phyloP scores from a whole-genome alignment of 441 rosid species.

The Adansonia gregorii region DNA sequence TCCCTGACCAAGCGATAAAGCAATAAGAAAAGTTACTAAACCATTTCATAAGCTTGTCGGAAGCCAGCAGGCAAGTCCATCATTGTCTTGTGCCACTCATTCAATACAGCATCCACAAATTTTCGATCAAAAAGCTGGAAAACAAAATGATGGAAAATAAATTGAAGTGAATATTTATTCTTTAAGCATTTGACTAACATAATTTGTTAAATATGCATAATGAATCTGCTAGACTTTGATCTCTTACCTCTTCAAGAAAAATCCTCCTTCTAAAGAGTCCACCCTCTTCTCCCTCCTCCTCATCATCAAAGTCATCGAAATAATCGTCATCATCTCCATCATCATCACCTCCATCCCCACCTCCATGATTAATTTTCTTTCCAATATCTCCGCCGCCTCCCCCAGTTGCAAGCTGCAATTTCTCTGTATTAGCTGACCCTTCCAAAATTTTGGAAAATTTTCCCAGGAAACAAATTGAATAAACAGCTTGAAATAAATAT shows the following conservation, averaged over 20 bases:
- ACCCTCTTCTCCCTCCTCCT: conserved; percentile 85
- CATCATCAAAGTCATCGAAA: conserved; percentile 90
- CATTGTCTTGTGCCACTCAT: conserved; percentile 97
- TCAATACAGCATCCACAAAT: conserved; percentile 88
- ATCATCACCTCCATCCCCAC: conserved; percentile 97
- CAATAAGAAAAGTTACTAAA: conserved; percentile 29
- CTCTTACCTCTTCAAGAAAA: conserved; percentile 81
- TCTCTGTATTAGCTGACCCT: conserved; percentile 30
- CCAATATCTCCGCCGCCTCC: conserved; percentile 98
- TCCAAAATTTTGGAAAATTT: conserved; percentile 10
- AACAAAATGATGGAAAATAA: conserved; percentile 24
- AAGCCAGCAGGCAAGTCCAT: conserved; percentile 96
- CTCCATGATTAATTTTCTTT: conserved; percentile 77
- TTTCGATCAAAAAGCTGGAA: conserved; percentile 88
- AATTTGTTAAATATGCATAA: conserved; percentile 8
- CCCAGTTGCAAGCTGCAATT: conserved; percentile 74
- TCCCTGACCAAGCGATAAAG: conserved; percentile 25
- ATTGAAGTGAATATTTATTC: conserved; percentile 14
- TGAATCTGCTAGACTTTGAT: conserved; percentile 7
- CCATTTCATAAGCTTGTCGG: conserved; percentile 98
- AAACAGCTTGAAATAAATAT: conserved; percentile 5
- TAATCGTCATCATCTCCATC: conserved; percentile 94
- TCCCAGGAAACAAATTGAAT: background rate
- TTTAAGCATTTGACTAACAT: background rate
- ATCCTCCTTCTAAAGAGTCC: conserved; percentile 87